A percentile compares a stretch with the other conserved stretches of the same genome.
Evolutionary conservation across 768 basidiomycete species (phyloP).

Genomic region (Auricularia sp.): DNA sequence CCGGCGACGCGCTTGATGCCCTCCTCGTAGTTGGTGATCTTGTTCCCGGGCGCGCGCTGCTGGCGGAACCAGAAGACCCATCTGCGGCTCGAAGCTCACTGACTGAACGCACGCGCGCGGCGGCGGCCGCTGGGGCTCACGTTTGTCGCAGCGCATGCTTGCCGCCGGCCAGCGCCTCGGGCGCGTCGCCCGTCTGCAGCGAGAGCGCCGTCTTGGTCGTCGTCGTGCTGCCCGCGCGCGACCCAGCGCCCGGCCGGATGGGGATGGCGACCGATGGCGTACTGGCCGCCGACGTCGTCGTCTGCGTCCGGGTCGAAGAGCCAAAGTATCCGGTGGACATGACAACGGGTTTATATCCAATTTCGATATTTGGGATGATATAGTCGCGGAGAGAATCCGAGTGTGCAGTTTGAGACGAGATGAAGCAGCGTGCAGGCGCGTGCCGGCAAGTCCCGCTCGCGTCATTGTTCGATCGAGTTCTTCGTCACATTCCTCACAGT

Average conservation of each 20-base stretch:
- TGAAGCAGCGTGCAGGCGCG: too few species aligned
- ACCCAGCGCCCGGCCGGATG: not conserved
- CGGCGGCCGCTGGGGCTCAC: constrained; percentile 1
- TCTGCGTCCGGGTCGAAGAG: not conserved
- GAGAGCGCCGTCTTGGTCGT: not conserved
- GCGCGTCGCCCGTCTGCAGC: not conserved
- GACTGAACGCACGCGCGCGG: not conserved
- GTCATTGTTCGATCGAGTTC: too few species aligned
- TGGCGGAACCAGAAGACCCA: constrained; percentile 92
- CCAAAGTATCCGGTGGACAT: too few species aligned
- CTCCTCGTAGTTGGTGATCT: constrained; percentile 85
- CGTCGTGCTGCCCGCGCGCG: not conserved
- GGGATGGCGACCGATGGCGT: not conserved
- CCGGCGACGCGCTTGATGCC: constrained; percentile 88
- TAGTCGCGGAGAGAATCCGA: too few species aligned
- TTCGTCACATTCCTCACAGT: too few species aligned
- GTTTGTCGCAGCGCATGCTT: constrained; percentile 8
- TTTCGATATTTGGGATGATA: too few species aligned
- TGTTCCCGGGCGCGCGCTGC: constrained; percentile 82
- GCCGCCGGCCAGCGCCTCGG: not conserved
- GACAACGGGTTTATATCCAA: too few species aligned
- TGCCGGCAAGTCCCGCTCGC: too few species aligned
- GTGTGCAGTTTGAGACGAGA: too few species aligned
- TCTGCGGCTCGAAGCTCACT: constrained; percentile 23
- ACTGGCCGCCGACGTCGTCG: constrained; percentile 1